Evolutionary conservation across 495 filamentous ascomycete species (phyloP).

Genomic region (Lasiosphaeria hispida): DNA sequence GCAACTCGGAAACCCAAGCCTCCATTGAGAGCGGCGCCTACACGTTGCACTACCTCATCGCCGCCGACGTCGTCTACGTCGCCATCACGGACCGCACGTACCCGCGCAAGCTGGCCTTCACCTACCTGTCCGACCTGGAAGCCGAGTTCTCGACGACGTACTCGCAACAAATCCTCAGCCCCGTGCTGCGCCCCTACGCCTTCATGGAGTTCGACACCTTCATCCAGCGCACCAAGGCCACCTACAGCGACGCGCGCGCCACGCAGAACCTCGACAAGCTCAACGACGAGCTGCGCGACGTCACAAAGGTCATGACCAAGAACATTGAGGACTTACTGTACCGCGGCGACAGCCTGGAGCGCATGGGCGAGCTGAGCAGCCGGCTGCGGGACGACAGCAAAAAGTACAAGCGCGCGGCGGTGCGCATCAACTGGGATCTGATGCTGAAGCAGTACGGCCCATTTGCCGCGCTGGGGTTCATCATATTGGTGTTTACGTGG

Average conservation of each 20-base stretch:
- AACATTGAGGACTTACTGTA: constrained; percentile 99
- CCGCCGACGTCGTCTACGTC: constrained; percentile 79
- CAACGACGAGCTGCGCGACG: constrained; percentile 94
- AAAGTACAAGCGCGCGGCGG: constrained; percentile 89
- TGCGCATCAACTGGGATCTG: constrained; percentile 97
- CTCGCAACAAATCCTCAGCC: constrained; percentile 66
- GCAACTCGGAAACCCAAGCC: constrained; percentile 85
- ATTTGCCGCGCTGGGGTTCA: constrained; percentile 70
- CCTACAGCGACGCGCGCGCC: constrained; percentile 90
- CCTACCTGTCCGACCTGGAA: constrained; percentile 90
- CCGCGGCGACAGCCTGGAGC: constrained; percentile 87
- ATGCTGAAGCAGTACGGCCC: constrained; percentile 96
- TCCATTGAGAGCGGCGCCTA: constrained; percentile 78
- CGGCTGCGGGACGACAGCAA: constrained; percentile 85
- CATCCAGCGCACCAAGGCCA: constrained; percentile 87
- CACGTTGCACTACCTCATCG: constrained; percentile 87
- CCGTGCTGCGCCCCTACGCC: constrained; percentile 82
- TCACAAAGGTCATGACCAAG: constrained; percentile 99
- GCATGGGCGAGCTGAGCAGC: constrained; percentile 93
- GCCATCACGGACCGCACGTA: constrained; percentile 91
- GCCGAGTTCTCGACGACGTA: constrained; percentile 91
- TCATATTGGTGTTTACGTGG: constrained; percentile 84
- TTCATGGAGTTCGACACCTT: constrained; percentile 98
- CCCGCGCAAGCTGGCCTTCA: constrained; percentile 97
- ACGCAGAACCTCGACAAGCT: constrained; percentile 82